Evolutionary conservation across 2,329 filamentous ascomycete species (phyloP).

Genomic region (Colletotrichum cordylinicola): DNA sequence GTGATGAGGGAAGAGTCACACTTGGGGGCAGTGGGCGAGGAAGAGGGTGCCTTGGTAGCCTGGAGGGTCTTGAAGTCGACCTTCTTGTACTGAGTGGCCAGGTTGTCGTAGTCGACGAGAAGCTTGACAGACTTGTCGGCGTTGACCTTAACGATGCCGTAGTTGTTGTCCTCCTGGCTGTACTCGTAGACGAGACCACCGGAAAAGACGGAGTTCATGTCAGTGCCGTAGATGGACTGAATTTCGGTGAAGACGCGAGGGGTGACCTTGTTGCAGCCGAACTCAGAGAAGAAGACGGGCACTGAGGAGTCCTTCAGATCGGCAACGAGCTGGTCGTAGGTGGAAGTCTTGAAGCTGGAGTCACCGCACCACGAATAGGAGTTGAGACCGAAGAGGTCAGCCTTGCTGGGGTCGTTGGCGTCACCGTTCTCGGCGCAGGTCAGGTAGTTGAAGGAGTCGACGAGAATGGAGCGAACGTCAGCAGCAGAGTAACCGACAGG

Average conservation of each 20-base stretch:
- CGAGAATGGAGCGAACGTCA: slow-evolving; percentile 75
- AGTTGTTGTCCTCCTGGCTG: slow-evolving; percentile 72
- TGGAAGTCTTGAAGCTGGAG: slow-evolving; percentile 66
- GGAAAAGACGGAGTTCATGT: slow-evolving; percentile 74
- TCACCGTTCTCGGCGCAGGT: slow-evolving; percentile 66
- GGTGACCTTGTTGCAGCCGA: slow-evolving; percentile 76
- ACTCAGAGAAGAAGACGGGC: slow-evolving; percentile 84
- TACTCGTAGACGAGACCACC: slow-evolving; percentile 86
- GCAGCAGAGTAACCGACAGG: slow-evolving; percentile 84
- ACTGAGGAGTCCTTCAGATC: slow-evolving; percentile 71
- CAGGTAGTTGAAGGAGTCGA: slow-evolving; percentile 79
- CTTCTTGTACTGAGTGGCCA: slow-evolving; percentile 76
- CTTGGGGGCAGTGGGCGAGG: slow-evolving; percentile 57
- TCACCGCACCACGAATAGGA: slow-evolving; percentile 73
- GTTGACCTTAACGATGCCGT: slow-evolving; percentile 68
- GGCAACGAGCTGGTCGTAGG: slow-evolving; percentile 67
- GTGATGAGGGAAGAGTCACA: slow-evolving; percentile 74
- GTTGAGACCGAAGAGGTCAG: slow-evolving; percentile 81
- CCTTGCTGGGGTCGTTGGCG: slow-evolving; percentile 64
- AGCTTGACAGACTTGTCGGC: slow-evolving; percentile 63
- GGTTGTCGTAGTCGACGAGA: slow-evolving; percentile 72
- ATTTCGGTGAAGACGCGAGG: slow-evolving; percentile 81
- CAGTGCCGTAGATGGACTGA: slow-evolving; percentile 69
- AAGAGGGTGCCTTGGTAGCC: slow-evolving; percentile 61
- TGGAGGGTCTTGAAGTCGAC: slow-evolving; percentile 75